These are phyloP conservation scores for Pelagomonas calceolata DNA, from an alignment of 108 stramenopile species.

Conservation along the genomic window DNA sequence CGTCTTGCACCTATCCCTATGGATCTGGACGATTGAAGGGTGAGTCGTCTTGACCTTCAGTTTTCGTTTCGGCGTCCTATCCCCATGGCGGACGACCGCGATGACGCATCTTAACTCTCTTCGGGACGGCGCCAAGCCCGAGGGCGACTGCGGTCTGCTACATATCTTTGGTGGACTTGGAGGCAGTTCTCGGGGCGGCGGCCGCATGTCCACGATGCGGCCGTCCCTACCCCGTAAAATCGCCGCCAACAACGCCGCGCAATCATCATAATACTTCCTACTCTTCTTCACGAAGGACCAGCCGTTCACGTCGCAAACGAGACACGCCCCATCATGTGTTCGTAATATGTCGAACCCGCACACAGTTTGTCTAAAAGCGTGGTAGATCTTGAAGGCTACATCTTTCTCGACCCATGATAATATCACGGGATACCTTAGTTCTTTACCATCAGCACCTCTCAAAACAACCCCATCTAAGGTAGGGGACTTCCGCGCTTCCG, in stretches of 20 bases:
- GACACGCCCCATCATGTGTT: constrained; percentile 54
- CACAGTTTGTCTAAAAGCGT: constrained; percentile 85
- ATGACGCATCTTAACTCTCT: constrained; percentile 87
- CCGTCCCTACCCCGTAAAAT: constrained; percentile 79
- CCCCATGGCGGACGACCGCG: constrained; percentile 89
- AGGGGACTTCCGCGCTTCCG: constrained; percentile 91
- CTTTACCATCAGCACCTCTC: constrained; percentile 83
- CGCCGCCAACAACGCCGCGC: constrained; percentile 76
- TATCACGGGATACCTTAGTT: constrained; percentile 90
- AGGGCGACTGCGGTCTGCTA: not conserved
- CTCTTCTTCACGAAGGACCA: constrained; percentile 70
- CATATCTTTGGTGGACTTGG: no score
- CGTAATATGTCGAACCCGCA: constrained; percentile 96
- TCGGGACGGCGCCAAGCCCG: not conserved
- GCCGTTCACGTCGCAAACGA: constrained; percentile 98
- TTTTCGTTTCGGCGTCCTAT: constrained; percentile 97
- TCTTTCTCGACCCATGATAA: constrained; percentile 87
- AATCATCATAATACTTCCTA: constrained; percentile 91
- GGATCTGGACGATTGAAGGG: constrained; percentile 67
- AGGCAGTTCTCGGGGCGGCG: not conserved
- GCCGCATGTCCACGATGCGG: constrained; percentile 77
- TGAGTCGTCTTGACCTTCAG: constrained; percentile 81
- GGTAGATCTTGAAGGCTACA: constrained; percentile 23
- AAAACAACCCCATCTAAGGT: constrained; percentile 94
- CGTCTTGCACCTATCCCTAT: constrained; percentile 43